Base-by-base conservation (phyloP, 1,284 basidiomycete species). In the Leccinum pachyderme region DNA sequence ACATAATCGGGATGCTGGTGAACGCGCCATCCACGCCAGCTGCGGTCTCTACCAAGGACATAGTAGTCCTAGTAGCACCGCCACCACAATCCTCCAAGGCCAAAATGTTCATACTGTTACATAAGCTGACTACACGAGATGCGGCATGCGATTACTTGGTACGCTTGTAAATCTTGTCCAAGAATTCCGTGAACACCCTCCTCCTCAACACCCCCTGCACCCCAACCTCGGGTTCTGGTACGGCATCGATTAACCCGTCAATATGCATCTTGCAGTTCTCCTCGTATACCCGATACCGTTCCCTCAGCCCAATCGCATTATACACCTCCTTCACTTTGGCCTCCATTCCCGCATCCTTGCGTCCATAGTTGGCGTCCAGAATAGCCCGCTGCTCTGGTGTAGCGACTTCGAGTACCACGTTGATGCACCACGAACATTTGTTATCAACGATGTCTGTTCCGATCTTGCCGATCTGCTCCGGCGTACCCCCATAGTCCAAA, bases 371-470 rank as follows among this genome's bases (percentile, higher is more conserved):
- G 41, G 81, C 84, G 63, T 95, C 83, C 32, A 80, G 82, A 61
- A 84, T 66, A 43, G 70, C 70, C 41, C 75, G 84, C 79, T 81
- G 93, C 70, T 67, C 76, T 1, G 81, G 74, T 2, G 73, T 76
- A 3, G 80, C 84, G 49, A 78, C 66, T 15, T 80, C 76, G 58
- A 99, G 81, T 31, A 95, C 96, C 18, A 86, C 87, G 75, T 98
- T 98, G 74, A 99, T 80, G 69, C 90, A 89, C 97, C 96, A 99
- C 41, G 91, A 92, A 77, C 97, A 99, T 77, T 99, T 99, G 84
- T 98, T 98, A 77, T 99, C 96, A 55, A 97, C 75, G 67, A 99
- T 99, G 73, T 99, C 97, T 22, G 96, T 98, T 31, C 96, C 97
- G 61, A 98, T 85, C 78, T 99, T 99, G 60, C 96, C 97, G 54